Base-by-base conservation (phyloP, 371 early-diverging fungal genomes). In the Apophysomyces variabilis region DNA sequence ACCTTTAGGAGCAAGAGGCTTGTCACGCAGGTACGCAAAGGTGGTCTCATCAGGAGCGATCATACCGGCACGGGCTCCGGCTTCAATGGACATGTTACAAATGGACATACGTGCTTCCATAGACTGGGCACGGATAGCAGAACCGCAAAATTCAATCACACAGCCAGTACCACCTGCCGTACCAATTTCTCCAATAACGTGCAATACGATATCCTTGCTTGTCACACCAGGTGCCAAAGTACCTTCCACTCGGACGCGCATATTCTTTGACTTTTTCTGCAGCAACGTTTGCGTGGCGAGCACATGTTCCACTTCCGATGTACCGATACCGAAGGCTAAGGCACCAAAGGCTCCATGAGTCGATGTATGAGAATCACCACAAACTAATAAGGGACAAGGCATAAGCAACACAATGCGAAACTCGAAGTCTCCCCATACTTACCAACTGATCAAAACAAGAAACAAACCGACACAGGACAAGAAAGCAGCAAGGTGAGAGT, bases 281-380 rank as follows among this genome's bases (percentile, higher is more conserved):
- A 87, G 68, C 61, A 90, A 74, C 8, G 90, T 90, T 62, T 90
- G 90, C 0, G 90, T 90, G 38, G 90, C 90, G 63, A 90, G 73
- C 13, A 90, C 90, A 69, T 90, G 90, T 56, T 90, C 90, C 39
- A 90, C 90, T 67, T 90, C 90, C 39, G 87, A 87, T 9, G 90
- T 90, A 67, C 90, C 90, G 65, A 90, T 90, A 69, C 90, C 90
- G 69, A 90, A 90, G 1, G 90, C 90, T 16, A 90, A 78, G 54
- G 90, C 88, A 61, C 90, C 90, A 71, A 90, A 90, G 5, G 90
- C 90, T 71, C 90, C 90, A 62, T 90, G 90, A 7, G 90, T 90
- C 18, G 89, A 87, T 1, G 90, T 90, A 71, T 90, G 90, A 16
- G 89, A 88, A 72, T 90, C 90, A 58, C 90, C 90, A 66, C 90